Evolutionary conservation across 73 alveolate genomes (phyloP).

Genomic region (Paramecium primaurelia): DNA sequence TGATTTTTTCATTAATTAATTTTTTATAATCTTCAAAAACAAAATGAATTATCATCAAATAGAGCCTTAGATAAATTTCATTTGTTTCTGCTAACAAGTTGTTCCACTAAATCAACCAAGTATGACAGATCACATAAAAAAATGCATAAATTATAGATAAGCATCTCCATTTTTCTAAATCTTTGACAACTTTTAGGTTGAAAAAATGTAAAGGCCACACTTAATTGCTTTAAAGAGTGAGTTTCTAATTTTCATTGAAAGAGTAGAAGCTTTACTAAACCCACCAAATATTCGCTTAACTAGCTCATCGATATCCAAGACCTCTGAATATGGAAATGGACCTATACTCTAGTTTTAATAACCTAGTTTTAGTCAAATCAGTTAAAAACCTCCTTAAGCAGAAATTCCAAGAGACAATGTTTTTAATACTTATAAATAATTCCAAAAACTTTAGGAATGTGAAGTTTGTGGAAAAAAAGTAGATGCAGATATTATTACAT

Average conservation of each 20-base stretch:
- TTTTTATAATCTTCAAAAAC: neutral
- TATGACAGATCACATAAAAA: neutral
- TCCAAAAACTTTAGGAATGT: slow-evolving; percentile 19
- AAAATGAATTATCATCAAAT: neutral
- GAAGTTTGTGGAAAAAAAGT: slow-evolving; percentile 37
- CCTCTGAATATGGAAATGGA: neutral
- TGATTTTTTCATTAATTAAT: neutral
- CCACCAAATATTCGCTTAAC: neutral
- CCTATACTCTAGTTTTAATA: neutral
- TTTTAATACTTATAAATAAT: neutral
- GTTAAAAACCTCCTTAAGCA: neutral
- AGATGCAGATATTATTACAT: neutral
- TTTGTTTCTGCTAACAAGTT: neutral
- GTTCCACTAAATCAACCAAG: neutral
- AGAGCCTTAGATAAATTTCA: neutral
- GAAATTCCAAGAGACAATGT: neutral
- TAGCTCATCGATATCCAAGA: neutral
- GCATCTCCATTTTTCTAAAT: neutral
- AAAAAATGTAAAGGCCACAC: neutral
- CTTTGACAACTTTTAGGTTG: neutral
- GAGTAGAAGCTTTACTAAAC: neutral
- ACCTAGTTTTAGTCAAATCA: neutral
- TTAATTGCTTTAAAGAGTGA: neutral
- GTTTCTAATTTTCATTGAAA: neutral
- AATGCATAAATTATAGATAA: neutral